These are phyloP conservation scores for Hypoxylon sp. DNA, from an alignment of 2,329 filamentous ascomycete genomes.

Conservation along the genomic window DNA sequence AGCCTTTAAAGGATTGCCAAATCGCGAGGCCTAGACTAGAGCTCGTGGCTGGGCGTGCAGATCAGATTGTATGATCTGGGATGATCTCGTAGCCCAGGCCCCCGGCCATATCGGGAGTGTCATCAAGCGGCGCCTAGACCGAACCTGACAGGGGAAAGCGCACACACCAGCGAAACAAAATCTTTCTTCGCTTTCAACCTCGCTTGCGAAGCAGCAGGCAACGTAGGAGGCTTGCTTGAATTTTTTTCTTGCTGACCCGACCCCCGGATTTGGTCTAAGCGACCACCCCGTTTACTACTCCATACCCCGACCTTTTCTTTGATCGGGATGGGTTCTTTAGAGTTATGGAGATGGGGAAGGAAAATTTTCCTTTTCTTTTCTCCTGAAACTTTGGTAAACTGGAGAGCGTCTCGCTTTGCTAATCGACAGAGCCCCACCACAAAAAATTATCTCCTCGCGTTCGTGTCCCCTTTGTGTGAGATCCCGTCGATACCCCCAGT, in stretches of 20 bases:
- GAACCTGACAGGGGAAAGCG: slow-evolving; percentile 7
- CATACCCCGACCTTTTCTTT: slow-evolving; percentile 31
- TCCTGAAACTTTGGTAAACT: slow-evolving; percentile 8
- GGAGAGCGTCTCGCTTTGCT: slow-evolving; percentile 17
- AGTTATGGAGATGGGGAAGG: slow-evolving; percentile 21
- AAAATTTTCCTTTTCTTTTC: slow-evolving; percentile 30
- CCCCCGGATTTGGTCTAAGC: slow-evolving; percentile 16
- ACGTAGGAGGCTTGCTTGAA: slow-evolving; percentile 30
- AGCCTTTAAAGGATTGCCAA: slow-evolving; percentile 29
- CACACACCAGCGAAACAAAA: slow-evolving; percentile 11
- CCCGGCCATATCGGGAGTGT: slow-evolving; percentile 30
- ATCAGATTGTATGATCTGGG: slow-evolving; percentile 38
- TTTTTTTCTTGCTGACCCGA: background rate
- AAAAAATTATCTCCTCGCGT: slow-evolving; percentile 17
- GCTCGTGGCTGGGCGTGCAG: slow-evolving; percentile 35
- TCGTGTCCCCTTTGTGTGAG: slow-evolving; percentile 28
- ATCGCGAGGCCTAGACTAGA: slow-evolving; percentile 37
- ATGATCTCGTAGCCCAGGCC: slow-evolving; percentile 31
- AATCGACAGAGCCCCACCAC: slow-evolving; percentile 26
- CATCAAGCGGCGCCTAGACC: slow-evolving; percentile 21
- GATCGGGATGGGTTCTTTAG: slow-evolving; percentile 5
- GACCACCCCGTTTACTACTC: slow-evolving; percentile 31
- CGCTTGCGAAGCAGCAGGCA: slow-evolving; percentile 20
- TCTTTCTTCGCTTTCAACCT: slow-evolving; percentile 17
- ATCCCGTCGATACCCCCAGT: slow-evolving; percentile 17